Evolutionary conservation across 371 early-diverging fungal species (phyloP).

Genomic region (Choanephora cucurbitarum): DNA sequence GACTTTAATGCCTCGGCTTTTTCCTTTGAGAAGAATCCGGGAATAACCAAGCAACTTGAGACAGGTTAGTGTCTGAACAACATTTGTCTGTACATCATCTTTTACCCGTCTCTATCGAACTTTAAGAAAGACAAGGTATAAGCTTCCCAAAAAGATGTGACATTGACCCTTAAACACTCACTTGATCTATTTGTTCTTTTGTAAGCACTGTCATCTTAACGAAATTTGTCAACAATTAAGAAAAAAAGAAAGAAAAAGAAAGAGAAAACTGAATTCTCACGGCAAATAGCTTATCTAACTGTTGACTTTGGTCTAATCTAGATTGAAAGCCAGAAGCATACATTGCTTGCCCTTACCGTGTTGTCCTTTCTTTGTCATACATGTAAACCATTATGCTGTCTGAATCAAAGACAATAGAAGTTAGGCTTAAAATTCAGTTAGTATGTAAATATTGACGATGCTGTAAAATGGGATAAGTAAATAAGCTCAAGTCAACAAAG

Average conservation of each 20-base stretch:
- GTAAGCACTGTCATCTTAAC: conserved; percentile 7
- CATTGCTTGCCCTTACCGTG: no score
- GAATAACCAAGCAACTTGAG: conserved; percentile 69
- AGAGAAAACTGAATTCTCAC: not conserved
- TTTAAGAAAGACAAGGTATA: not conserved
- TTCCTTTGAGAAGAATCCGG: conserved; percentile 61
- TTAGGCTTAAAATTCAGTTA: no score
- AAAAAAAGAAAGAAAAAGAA: conserved; percentile 1
- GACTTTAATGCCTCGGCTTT: conserved; percentile 54
- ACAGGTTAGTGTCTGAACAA: not conserved
- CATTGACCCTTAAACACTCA: conserved; percentile 3
- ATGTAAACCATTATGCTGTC: no score
- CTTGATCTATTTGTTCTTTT: conserved; percentile 15
- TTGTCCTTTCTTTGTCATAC: no score
- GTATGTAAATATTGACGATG: no score
- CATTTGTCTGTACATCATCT: not conserved
- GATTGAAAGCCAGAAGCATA: no score
- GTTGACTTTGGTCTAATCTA: no score
- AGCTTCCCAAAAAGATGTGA: not conserved
- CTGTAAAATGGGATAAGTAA: no score
- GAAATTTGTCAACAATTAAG: not conserved
- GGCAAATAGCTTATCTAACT: not conserved
- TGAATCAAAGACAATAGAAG: no score
- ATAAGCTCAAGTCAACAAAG: no score
- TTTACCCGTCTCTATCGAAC: conserved; percentile 37